Conservation (phyloP, 2,329 filamentous ascomycete species). For the Blastomyces gilchristii region DNA sequence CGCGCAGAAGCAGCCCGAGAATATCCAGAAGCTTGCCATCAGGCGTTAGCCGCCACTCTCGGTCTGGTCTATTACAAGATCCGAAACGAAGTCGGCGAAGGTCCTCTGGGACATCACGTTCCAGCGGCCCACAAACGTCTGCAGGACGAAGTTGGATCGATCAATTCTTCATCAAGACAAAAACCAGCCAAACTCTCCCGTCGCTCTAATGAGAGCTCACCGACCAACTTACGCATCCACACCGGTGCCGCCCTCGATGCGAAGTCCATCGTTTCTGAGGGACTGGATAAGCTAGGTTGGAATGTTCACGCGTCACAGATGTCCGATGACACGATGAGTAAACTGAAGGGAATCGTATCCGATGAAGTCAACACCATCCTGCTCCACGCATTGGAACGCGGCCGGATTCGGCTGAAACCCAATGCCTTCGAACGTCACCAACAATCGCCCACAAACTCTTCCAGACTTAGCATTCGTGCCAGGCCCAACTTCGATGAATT, state of each 20-base stretch:
- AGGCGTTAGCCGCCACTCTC: slow-evolving; percentile 31
- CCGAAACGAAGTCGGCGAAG: slow-evolving; percentile 32
- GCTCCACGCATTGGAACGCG: slow-evolving; percentile 28
- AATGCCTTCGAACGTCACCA: slow-evolving; percentile 24
- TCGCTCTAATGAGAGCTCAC: slow-evolving; percentile 22
- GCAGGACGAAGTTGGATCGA: slow-evolving; percentile 27
- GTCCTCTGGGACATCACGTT: slow-evolving; percentile 21
- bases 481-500: slow-evolving; percentile 2
- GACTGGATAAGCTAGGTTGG: slow-evolving; percentile 27
- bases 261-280: slow-evolving; percentile 24
- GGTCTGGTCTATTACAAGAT: slow-evolving; percentile 35
- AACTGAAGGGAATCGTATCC: slow-evolving; percentile 28
- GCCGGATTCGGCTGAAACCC: slow-evolving; percentile 27
- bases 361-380: slow-evolving; percentile 28
- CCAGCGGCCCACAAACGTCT: slow-evolving; percentile 26
- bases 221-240: slow-evolving; percentile 12
- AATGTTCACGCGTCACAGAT: slow-evolving; percentile 27
- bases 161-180: slow-evolving; percentile 24
- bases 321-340: slow-evolving; percentile 31
- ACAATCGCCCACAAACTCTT: slow-evolving; percentile 26
- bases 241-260: slow-evolving; percentile 27
- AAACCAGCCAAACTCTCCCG: slow-evolving; percentile 30
- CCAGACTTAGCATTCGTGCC: slow-evolving; percentile 18
- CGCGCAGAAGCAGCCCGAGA: slow-evolving; percentile 28
- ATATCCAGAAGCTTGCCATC: slow-evolving; percentile 32